A percentile compares a stretch with the other conserved stretches of the same genome.
phyloP scores from a whole-genome alignment of 2,329 filamentous ascomycete genomes.

The Hypoxylon sp. region DNA sequence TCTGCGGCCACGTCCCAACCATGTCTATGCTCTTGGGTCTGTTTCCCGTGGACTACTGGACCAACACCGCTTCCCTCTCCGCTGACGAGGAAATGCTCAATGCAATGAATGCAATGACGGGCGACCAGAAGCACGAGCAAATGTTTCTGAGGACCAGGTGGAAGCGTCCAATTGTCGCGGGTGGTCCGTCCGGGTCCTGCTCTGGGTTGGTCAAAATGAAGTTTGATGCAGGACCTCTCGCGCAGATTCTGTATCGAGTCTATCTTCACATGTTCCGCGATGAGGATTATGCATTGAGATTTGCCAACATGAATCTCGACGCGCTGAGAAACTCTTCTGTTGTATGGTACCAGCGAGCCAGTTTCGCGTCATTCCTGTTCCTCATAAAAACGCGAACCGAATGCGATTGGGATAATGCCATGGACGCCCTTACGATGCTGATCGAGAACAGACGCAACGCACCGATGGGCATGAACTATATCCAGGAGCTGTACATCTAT shows the following conservation, averaged over 20 bases:
- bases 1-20: conserved; percentile 61
- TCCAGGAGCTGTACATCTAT: not conserved
- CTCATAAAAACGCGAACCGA: conserved; percentile 28
- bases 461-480: not conserved
- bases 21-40: conserved; percentile 65
- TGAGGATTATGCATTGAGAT: conserved; percentile 7
- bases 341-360: not conserved
- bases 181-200: not conserved
- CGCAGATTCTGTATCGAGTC: conserved; percentile 19
- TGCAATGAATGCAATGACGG: not conserved
- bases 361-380: not conserved
- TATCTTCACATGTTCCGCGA: conserved; percentile 36
- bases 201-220: conserved; percentile 4
- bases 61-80: conserved; percentile 16
- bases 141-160: not conserved
- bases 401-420: conserved; percentile 53
- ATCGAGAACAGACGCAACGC: conserved; percentile 47
- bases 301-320: not conserved
- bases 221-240: conserved; percentile 28
- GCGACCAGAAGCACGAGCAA: not conserved
- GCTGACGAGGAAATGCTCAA: not conserved
- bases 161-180: not conserved
- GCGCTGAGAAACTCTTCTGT: not conserved
- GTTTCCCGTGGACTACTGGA: conserved; percentile 61
- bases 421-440: conserved; percentile 47